Evolutionary conservation across 768 basidiomycete species (phyloP), one percentile per base, ranked within the genome.

Genomic region (Mycena sanguinolenta): DNA sequence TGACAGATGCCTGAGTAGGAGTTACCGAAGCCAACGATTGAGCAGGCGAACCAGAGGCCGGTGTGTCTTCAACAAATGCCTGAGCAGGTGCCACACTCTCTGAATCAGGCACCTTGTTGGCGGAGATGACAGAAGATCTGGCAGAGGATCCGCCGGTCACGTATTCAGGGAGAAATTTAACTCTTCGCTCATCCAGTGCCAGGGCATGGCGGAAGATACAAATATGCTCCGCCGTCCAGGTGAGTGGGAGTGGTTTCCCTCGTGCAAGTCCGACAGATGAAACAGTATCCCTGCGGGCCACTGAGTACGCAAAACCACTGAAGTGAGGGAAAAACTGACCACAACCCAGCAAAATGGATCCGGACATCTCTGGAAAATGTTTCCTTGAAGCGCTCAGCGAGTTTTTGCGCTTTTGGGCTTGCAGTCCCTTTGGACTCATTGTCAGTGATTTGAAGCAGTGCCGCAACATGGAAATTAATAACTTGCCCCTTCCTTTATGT

Each of bases 201-300:
- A 77, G 73, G 2, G 75, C 76, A 58, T 75, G 76, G 12, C 76
- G 76, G 52, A 71, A 74, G 44, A 67, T 65, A 38, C 73, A 77
- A 23, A 74, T 63, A 62, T 67, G 61, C 5, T 74, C 59, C 17
- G 66, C 53, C 21, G 36, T 27, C n/a, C 53, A 63, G 17, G 62
- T n/a, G 66, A 7, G 44, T n/a, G 8, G 67, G 64, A 23, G 32
- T 17, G 28, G 57, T n/a, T 65, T 71, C 13, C 60, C 17, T 25
- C 64, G 23, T 6, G n/a, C n/a, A n/a, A 73, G 3, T 17, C 70
- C 65, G 6, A 67, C 46, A n/a, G 71, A 65, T 52, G 53, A 23
- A 6, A 63, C 54, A 10, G 68, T 70, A 28, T 73, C 74, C 71
- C 71, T 74, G 27, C 21, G 10, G 12, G 27, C 16, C 34, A 14